These are phyloP conservation scores for Backusella parvicylindrica DNA, from an alignment of 192 early-diverging fungal genomes.

Conservation along the genomic window DNA sequence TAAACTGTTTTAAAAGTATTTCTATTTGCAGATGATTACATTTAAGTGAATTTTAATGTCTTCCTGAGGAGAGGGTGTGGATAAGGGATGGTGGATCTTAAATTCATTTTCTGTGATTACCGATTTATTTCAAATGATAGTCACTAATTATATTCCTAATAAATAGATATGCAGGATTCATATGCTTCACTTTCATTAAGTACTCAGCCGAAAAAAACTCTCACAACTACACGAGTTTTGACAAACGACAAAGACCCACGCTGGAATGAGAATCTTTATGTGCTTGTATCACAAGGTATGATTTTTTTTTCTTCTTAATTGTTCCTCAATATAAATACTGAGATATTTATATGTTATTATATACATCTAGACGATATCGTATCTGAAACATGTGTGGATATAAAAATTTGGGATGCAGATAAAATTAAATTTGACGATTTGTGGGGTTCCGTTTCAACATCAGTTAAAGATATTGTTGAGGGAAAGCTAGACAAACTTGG, in stretches of 20 bases:
- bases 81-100: not conserved
- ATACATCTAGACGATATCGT: conserved; percentile 19
- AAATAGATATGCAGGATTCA: conserved; percentile 23
- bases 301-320: not conserved
- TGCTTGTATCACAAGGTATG: conserved; percentile 20
- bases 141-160: no score
- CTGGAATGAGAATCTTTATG: conserved; percentile 26
- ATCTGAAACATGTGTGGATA: conserved; percentile 19
- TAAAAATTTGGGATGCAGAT: conserved; percentile 34
- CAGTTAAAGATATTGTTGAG: conserved; percentile 20
- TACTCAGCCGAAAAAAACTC: conserved; percentile 11
- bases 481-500: conserved; percentile 22
- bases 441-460: conserved; percentile 21
- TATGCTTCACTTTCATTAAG: conserved; percentile 25
- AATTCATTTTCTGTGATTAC: not conserved
- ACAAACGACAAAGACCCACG: conserved; percentile 27
- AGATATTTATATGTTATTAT: not conserved
- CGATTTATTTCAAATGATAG: not conserved
- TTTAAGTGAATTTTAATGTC: not conserved
- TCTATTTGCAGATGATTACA: not conserved
- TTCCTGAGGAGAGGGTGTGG: not conserved
- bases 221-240: conserved; percentile 22
- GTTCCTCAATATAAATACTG: not conserved
- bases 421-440: conserved; percentile 25
- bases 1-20: not conserved